Evolutionary conservation across 768 basidiomycete species (phyloP).

Genomic region (Xerocomellus chrysenteron): DNA sequence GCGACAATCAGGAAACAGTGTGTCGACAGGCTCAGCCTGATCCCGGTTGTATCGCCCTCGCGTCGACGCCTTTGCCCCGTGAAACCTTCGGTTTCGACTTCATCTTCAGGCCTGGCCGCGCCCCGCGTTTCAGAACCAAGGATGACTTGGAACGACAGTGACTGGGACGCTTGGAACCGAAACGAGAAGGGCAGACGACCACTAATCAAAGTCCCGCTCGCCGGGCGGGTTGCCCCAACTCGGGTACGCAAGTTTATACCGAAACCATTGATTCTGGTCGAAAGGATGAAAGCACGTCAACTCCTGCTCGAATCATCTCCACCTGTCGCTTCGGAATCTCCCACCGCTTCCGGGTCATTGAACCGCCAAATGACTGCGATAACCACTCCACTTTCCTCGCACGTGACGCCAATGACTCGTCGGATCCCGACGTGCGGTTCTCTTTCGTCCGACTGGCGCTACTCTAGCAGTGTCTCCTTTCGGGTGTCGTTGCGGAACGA

Average conservation of each 20-base stretch:
- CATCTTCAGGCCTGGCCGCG: neutral
- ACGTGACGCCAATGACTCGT: slow-evolving; percentile 8
- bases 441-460: neutral
- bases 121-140: neutral
- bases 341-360: neutral
- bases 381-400: neutral
- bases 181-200: neutral
- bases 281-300: slow-evolving; percentile 24
- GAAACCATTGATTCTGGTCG: slow-evolving; percentile 25
- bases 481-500: slow-evolving; percentile 1
- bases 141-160: slow-evolving; percentile 5
- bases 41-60: neutral
- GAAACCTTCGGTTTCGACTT: neutral
- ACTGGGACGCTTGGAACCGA: neutral
- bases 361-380: neutral
- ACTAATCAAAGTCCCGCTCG: neutral
- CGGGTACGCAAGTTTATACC: slow-evolving; percentile 21
- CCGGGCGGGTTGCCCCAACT: neutral
- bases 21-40: neutral
- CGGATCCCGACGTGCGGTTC: neutral
- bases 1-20: neutral
- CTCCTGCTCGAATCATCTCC: neutral
- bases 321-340: neutral
- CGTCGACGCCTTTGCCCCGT: neutral
- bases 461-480: slow-evolving; percentile 10